These are phyloP conservation scores for Aspergillus alliaceus DNA, from an alignment of 2,329 filamentous ascomycete species.

Conservation along the genomic window DNA sequence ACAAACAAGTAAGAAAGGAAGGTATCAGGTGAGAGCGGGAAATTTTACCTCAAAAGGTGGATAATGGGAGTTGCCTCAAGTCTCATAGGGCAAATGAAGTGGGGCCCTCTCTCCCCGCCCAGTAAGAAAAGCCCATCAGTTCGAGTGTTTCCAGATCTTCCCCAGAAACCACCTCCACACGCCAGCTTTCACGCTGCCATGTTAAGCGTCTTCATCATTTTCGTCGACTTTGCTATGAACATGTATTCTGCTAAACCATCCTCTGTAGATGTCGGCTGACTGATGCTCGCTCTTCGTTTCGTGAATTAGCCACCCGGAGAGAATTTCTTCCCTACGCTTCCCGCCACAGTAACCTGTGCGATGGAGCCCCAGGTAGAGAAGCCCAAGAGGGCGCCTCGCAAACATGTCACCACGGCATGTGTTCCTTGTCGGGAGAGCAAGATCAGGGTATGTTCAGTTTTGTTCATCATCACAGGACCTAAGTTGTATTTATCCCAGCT, in stretches of 20 bases:
- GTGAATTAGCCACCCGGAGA: background rate
- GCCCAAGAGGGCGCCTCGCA: slow-evolving; percentile 35
- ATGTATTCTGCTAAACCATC: slow-evolving; percentile 2
- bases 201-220: background rate
- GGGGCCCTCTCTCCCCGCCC: background rate
- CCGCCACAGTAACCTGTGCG: slow-evolving; percentile 1
- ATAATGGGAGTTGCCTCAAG: background rate
- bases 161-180: background rate
- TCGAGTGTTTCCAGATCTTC: background rate
- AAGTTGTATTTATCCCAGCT: background rate
- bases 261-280: slow-evolving; percentile 11
- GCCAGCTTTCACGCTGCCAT: background rate
- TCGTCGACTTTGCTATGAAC: background rate
- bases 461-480: slow-evolving; percentile 1
- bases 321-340: slow-evolving; percentile 1
- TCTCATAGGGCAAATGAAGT: slow-evolving; percentile 1
- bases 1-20: background rate
- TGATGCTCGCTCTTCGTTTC: background rate
- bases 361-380: slow-evolving; percentile 29
- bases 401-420: slow-evolving; percentile 47
- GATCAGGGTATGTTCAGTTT: slow-evolving; percentile 36
- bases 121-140: background rate
- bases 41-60: background rate
- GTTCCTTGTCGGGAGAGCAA: slow-evolving; percentile 49
- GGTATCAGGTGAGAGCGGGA: background rate